Conservation (phyloP, 108 stramenopile species). For the Nannochloropsis oceanica region DNA sequence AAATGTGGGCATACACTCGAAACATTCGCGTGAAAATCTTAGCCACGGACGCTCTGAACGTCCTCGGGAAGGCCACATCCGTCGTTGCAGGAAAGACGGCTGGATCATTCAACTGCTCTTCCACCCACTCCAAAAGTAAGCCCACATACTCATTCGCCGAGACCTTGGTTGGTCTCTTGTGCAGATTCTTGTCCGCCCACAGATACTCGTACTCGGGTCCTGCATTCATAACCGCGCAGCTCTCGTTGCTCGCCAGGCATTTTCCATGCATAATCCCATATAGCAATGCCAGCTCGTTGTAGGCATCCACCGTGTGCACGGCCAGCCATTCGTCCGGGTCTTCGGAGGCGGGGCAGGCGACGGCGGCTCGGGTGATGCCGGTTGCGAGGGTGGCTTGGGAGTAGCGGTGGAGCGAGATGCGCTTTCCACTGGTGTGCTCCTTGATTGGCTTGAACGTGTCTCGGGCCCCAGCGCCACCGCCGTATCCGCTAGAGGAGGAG, state of each 20-base stretch:
- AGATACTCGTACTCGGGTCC: neutral
- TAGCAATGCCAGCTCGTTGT: constrained; percentile 43
- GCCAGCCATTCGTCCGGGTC: constrained; percentile 47
- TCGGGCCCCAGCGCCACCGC: neutral
- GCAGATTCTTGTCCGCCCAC: neutral
- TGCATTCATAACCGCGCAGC: neutral
- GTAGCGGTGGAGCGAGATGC: neutral
- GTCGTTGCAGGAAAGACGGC: neutral
- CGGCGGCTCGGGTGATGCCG: constrained; percentile 29
- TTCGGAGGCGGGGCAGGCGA: constrained; percentile 26
- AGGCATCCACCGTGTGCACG: constrained; percentile 49
- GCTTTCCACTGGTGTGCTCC: neutral
- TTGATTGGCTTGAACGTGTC: neutral
- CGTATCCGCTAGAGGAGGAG: neutral
- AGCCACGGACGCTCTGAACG: constrained; percentile 7
- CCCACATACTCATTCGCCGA: constrained; percentile 19
- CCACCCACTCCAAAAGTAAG: constrained; percentile 30
- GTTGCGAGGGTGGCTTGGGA: neutral
- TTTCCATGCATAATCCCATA: constrained; percentile 36
- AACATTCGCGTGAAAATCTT: constrained; percentile 29
- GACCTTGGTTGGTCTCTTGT: neutral
- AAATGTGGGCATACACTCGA: constrained; percentile 44
- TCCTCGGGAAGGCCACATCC: constrained; percentile 15
- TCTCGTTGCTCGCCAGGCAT: neutral
- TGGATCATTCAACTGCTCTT: constrained; percentile 29